Evolutionary conservation across 2,329 filamentous ascomycete species (phyloP).

Genomic region (Trichoderma lentiforme): DNA sequence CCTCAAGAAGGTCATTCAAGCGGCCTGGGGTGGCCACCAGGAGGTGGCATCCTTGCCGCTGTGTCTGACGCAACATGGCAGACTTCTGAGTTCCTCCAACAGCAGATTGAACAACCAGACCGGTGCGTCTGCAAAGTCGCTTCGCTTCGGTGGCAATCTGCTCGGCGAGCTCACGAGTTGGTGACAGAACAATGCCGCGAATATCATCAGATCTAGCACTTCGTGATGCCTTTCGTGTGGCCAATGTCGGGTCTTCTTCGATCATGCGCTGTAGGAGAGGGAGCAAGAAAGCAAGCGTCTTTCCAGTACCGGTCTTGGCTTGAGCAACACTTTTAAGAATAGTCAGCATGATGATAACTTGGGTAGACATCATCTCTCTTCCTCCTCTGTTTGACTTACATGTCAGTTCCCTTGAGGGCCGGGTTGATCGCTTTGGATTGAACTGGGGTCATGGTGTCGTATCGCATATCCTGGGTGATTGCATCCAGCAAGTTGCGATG

Average conservation of each 20-base stretch:
- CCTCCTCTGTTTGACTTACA: slow-evolving; percentile 54
- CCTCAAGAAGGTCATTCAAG: slow-evolving; percentile 74
- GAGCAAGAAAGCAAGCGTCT: slow-evolving; percentile 89
- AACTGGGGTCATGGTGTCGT: slow-evolving; percentile 88
- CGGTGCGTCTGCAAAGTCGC: slow-evolving; percentile 62
- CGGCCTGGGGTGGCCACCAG: slow-evolving; percentile 89
- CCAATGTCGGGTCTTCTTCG: slow-evolving; percentile 58
- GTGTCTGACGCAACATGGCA: slow-evolving; percentile 63
- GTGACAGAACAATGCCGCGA: slow-evolving; percentile 69
- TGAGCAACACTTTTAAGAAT: slow-evolving; percentile 68
- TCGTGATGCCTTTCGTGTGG: slow-evolving; percentile 38
- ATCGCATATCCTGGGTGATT: slow-evolving; percentile 69
- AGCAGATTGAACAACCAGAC: slow-evolving; percentile 68
- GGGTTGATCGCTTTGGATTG: slow-evolving; percentile 80
- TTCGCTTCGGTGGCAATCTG: slow-evolving; percentile 78
- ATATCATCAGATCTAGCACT: slow-evolving; percentile 53
- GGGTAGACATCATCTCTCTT: too few species aligned
- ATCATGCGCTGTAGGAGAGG: slow-evolving; percentile 81
- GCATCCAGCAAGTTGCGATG: slow-evolving; percentile 62
- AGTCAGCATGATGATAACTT: not conserved
- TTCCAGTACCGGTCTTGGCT: slow-evolving; percentile 95
- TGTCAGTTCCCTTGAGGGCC: slow-evolving; percentile 74
- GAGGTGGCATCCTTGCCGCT: slow-evolving; percentile 76
- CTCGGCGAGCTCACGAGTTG: slow-evolving; percentile 75
- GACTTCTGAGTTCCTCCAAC: slow-evolving; percentile 87